These are phyloP conservation scores for Fusarium mundagurra DNA, from an alignment of 2,329 filamentous ascomycete species.

Conservation along the genomic window DNA sequence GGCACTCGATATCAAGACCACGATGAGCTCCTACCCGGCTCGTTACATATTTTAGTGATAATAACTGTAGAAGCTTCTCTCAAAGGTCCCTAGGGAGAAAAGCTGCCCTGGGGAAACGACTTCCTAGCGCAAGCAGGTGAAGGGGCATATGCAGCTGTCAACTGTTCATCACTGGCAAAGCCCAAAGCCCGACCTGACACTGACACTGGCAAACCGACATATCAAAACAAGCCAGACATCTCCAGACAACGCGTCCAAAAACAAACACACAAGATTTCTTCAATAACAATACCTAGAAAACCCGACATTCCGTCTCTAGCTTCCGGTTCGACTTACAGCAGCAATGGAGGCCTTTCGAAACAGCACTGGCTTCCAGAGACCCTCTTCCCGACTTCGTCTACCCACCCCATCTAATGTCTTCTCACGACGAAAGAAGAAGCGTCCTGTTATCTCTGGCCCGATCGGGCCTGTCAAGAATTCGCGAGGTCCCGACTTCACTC, in stretches of 20 bases:
- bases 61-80: neutral
- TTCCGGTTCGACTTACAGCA: neutral
- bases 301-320: no score
- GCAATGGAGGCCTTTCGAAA: constrained; percentile 30
- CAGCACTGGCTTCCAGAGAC: constrained; percentile 5
- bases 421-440: constrained; percentile 32
- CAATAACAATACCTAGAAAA: no score
- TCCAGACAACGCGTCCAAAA: neutral
- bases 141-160: no score
- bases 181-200: neutral
- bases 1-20: neutral
- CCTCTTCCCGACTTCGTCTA: constrained; percentile 19
- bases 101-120: neutral
- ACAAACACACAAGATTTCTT: no score
- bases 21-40: neutral
- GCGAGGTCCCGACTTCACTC: constrained; percentile 48
- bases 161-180: neutral
- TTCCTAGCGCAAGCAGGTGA: neutral
- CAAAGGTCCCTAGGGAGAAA: no score
- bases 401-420: constrained; percentile 23
- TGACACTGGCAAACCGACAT: neutral
- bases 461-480: constrained; percentile 52
- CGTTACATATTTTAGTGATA: neutral
- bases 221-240: neutral
- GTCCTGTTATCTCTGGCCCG: constrained; percentile 49